Evolutionary conservation across 805 yeast species (phyloP).

Genomic region (Metschnikowia lochheadii): DNA sequence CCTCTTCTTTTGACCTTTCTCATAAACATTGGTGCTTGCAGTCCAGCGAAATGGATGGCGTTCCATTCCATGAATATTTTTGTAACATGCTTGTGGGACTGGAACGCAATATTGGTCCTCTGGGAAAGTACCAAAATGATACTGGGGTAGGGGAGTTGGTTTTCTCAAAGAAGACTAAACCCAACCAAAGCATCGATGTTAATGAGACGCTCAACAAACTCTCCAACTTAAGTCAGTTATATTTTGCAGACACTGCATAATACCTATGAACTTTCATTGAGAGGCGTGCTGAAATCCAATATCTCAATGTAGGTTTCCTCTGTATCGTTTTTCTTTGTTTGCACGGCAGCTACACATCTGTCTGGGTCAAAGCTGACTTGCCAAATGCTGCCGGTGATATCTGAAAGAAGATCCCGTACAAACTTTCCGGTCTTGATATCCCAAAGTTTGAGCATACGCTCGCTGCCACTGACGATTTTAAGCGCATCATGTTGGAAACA

Average conservation of each 20-base stretch:
- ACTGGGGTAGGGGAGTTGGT: conserved; percentile 14
- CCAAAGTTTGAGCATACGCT: conserved; percentile 83
- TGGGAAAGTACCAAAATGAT: conserved; percentile 22
- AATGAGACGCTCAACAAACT: conserved; percentile 32
- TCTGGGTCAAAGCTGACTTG: conserved; percentile 84
- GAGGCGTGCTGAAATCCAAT: conserved; percentile 60
- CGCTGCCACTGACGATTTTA: conserved; percentile 84
- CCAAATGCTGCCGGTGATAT: conserved; percentile 86
- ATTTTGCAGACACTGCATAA: conserved; percentile 19
- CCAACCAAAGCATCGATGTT: conserved; percentile 26
- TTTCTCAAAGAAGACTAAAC: conserved; percentile 10
- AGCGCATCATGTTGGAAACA: conserved; percentile 89
- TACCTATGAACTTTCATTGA: conserved; percentile 5
- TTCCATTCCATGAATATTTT: conserved; percentile 21
- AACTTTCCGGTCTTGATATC: conserved; percentile 73
- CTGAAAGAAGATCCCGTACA: conserved; percentile 67
- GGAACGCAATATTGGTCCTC: conserved; percentile 22
- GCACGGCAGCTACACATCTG: conserved; percentile 89
- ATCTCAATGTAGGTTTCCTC: conserved; percentile 73
- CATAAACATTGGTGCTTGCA: conserved; percentile 39
- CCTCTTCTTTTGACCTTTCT: conserved; percentile 9
- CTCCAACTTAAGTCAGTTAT: conserved; percentile 32
- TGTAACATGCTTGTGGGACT: conserved; percentile 20
- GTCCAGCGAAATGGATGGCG: conserved; percentile 13
- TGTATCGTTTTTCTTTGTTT: conserved; percentile 46